Base-by-base conservation (phyloP, 306 rosid species). In the Vigna radiata region DNA sequence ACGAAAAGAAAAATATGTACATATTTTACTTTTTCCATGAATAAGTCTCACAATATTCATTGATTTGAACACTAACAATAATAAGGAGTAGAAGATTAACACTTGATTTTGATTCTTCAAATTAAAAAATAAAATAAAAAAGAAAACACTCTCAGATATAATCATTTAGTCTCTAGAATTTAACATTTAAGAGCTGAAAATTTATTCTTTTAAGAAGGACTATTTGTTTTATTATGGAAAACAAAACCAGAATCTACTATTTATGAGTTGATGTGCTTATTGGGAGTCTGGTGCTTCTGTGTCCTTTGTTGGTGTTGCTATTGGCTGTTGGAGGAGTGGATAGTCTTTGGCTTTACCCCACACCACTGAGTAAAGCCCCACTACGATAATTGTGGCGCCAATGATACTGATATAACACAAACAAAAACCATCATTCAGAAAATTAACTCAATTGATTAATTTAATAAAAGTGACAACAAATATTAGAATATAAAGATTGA, bases 301-400 rank as follows among this genome's bases (percentile, higher is more conserved):
- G 50, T 78, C 83, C 54, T 66, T 58, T 59, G 39, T 73, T 5
- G 67, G 7, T 52, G 50, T 41, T 46, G 46, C 4, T 55, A 70
- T 16, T 4, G 60, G 50, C 39, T 7, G 49, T 21, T 21, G 12
- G 78, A 68, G 21, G 33, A 43, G 21, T 7, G 73, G 4, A 15
- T 85, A 53, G 43, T 92, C 97, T 70, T 86, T 88, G 75, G 84
- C 77, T 80, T 92, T 92, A 6, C 96, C 93, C 97, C 96, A 90
- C 64, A 90, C 91, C 46, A 92, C 96, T 12, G 85, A 72, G 59
- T 90, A 88, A 23, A 89, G 91, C 17, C 96, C 96, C 33, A 86
- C 44, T 36, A 88, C 89, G n/a, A 92, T 90, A 43, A 86, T 67
- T 15, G 81, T 60, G 50, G 82, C 89, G 48, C 96, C 94, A 72